Base-by-base conservation (phyloP, 495 filamentous ascomycete species). In the Annulohypoxylon bovei region DNA sequence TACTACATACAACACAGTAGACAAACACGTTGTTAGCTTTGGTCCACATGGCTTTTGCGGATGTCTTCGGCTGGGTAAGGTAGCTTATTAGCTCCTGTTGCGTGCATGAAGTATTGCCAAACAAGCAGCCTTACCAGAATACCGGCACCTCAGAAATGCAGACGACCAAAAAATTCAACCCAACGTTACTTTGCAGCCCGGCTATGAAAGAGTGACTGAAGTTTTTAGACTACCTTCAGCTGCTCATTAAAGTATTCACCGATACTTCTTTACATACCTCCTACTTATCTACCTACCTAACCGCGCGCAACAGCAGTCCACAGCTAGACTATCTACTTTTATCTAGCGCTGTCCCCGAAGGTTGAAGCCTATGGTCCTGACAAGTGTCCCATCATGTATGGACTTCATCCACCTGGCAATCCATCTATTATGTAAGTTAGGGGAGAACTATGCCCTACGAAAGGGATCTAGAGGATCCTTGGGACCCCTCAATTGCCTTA, bases 141-240 rank as follows among this genome's bases (percentile, higher is more conserved):
- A 23, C 56, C 70, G 70, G 65, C 60, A 67, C 65, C 69, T 54
- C 63, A 67, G 58, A 59, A 68, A 66, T 54, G 64, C 65, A 65
- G 55, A 68, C 39, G 40, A 49, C 60, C 28, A 62, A 44, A 54
- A 65, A 35, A 35, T 52, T 44, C 39, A 64, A 59, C 27, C 47
- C 60, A 72, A 68, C 70, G 70, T 72, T 72, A 68, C 70, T 65
- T 67, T 72, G 70, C 70, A 72, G 65, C 18, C 46, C 56, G 35
- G 37, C 37, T 52, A 55, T 16, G 39, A 46, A 60, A 18, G 18
- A 32, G 32, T 65, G 44, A 56, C 49, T 40, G 35, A 58, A 22
- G 54, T 55, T 18, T 9, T 33, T 53, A 47, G 23, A 47, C 44
- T 23, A 47, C 44, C 44, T 46, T 16, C 32, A 33, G 46, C 18